Base-by-base conservation (phyloP, 2,329 filamentous ascomycete species). In the Trichoderma gracile region DNA sequence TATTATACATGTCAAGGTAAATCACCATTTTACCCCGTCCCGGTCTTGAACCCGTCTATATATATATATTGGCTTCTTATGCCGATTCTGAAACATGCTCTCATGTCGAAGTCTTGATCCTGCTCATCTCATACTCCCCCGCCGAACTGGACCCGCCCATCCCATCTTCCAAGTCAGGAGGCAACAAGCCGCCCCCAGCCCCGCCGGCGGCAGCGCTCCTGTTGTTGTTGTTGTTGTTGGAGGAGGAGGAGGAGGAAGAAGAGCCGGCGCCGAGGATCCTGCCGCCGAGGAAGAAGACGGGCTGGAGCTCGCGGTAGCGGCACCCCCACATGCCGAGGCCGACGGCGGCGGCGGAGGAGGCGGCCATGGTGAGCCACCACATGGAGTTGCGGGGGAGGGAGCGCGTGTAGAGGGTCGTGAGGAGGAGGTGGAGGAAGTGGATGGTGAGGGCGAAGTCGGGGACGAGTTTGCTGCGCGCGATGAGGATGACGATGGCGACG, bases 381-480 rank as follows among this genome's bases (percentile, higher is more conserved):
- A 96, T 89, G 68, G 87, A 78, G 75, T 94, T 89, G 10, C 84
- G 82, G 1, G 95, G 95, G 30, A 98, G 74, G 10, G 86, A 84
- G 71, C 87, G 87, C 3, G 91, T 89, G 77, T 96, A 97, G 40
- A 97, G 75, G 21, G 88, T 89, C 30, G 91, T 91, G 71, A 92
- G 77, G 71, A 95, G 68, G 60, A 97, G 84, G 75, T 97, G 91
- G 47, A 97, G 80, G 75, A 91, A 85, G 79, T 96, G 92, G 19
- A 97, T 85, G 2, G 94, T 97, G 25, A 97, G 81, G 38, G 92
- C 91, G 76, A 98, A 99, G 78, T 99, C 95, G 69, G 92, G 92
- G 57, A 98, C 91, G 66, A 98, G 89, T 77, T 98, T 98, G 54
- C 90, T 95, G 67, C 95, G 92, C 21, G 89, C 88, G 69, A 99